phyloP scores from a whole-genome alignment of 2,329 filamentous ascomycete species.

The Arthrobotrys pseudoclavata region DNA sequence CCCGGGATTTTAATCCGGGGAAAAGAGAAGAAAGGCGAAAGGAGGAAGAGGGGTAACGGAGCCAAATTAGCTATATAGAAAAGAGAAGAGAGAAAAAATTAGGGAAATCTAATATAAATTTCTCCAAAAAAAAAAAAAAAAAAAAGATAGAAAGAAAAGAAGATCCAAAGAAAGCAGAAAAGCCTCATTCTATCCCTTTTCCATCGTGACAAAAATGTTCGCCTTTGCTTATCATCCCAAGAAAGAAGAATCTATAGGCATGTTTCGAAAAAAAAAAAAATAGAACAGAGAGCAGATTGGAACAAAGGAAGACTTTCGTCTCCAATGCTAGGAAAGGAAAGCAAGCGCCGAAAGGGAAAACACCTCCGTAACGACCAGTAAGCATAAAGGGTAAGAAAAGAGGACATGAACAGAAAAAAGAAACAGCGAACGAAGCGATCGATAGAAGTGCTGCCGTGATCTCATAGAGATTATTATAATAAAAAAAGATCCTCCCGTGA shows the following conservation, averaged over 20 bases:
- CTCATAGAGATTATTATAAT: slow-evolving; percentile 41
- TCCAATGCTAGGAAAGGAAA: slow-evolving; percentile 51
- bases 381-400: slow-evolving; percentile 58
- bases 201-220: slow-evolving; percentile 11
- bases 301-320: not conserved
- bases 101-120: slow-evolving; percentile 39
- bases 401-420: slow-evolving; percentile 56
- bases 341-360: slow-evolving; percentile 58
- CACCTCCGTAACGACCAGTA: slow-evolving; percentile 50
- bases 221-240: slow-evolving; percentile 23
- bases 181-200: slow-evolving; percentile 36
- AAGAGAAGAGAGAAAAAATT: not conserved
- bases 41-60: not conserved
- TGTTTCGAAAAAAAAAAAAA: not conserved
- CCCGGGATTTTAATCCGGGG: slow-evolving; percentile 10
- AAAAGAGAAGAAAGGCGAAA: not conserved
- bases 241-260: slow-evolving; percentile 41
- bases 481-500: slow-evolving; percentile 4
- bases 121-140: slow-evolving; percentile 1
- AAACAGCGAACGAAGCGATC: slow-evolving; percentile 55
- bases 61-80: slow-evolving; percentile 27
- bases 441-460: slow-evolving; percentile 59
- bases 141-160: slow-evolving; percentile 6
- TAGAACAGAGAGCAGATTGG: not conserved
- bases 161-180: slow-evolving; percentile 25